Conservation (phyloP, 2,329 filamentous ascomycete species). For the Arthrinium phaeospermum region DNA sequence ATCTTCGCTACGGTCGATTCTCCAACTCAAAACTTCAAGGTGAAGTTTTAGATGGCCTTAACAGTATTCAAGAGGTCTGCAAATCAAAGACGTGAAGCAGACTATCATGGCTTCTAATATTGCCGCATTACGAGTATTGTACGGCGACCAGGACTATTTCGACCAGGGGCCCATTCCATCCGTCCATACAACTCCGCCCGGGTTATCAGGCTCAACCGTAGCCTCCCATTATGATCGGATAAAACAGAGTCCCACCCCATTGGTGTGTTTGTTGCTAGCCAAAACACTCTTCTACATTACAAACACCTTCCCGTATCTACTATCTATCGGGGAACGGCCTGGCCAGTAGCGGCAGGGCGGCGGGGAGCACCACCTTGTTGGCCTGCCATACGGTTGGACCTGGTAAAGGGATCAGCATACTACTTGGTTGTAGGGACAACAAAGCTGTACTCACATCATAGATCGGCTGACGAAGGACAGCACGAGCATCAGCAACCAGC, state of each 20-base stretch:
- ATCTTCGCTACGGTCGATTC: constrained; percentile 81
- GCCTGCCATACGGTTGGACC: constrained; percentile 33
- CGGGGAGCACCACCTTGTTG: constrained; percentile 29
- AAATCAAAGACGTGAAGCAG: constrained; percentile 48
- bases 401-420: constrained; percentile 25
- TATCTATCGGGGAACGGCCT: constrained; percentile 34
- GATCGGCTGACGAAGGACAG: constrained; percentile 75
- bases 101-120: constrained; percentile 1
- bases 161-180: background rate
- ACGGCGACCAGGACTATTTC: constrained; percentile 21
- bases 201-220: background rate
- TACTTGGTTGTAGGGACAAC: background rate
- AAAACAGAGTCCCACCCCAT: background rate
- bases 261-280: background rate
- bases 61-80: constrained; percentile 68
- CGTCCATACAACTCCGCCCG: background rate
- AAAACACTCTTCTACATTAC: background rate
- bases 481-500: constrained; percentile 80
- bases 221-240: background rate
- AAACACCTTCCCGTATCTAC: background rate
- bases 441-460: constrained; percentile 71
- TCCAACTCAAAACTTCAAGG: constrained; percentile 66
- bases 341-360: constrained; percentile 35
- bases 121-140: constrained; percentile 22
- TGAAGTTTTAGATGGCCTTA: constrained; percentile 71